Evolutionary conservation across 2,329 filamentous ascomycete genomes (phyloP), one percentile per base, ranked within the genome.

Genomic region (Fusarium longipes): DNA sequence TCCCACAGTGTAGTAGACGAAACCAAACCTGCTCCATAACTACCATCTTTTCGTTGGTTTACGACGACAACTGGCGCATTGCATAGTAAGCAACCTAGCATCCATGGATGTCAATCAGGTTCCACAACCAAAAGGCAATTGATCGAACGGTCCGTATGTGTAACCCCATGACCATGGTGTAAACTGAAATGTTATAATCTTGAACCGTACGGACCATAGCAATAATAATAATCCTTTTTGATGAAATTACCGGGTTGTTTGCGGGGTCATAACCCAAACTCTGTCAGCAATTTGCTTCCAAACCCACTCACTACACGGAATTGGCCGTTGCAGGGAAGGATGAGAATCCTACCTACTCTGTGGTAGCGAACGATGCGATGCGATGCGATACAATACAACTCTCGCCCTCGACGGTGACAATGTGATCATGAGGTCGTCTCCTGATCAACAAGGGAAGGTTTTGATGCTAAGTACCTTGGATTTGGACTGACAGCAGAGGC

Each of bases 231-330:
- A 49, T 9, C 22, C 45, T 48, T 49, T 51, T 53, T 61, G 59
- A 68, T 65, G 59, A 67, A 65, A 32, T 24, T 44, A 40, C 59
- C 38, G 48, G 60, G 63, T 68, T 68, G 27, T 57, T 65, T 68
- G 59, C 55, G 65, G 65, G 65, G 49, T 67, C 64, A 18, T 27
- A 47, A 54, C 24, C 59, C 64, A 47, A 68, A 61, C 39, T 44
- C 49, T 45, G 20, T 27, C 44, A 55, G 65, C 43, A 68, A 68
- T 68, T 62, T 68, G 47, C 60, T 65, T 47, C 52, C 38, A 50
- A 50, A 56, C 42, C 65, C 65, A 68, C 65, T 42, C 38, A 68
- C 65, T 42, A 33, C 25, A 38, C 36, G 56, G 57, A 63, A 55
- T 36, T 32, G 35, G 53, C 44, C 15, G 33, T 67, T 55, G 49